Percentiles rank a stretch among this genome's conserved stretches.
Conservation (phyloP, 2,329 filamentous ascomycete genomes). For the Cladosporium sp. region DNA sequence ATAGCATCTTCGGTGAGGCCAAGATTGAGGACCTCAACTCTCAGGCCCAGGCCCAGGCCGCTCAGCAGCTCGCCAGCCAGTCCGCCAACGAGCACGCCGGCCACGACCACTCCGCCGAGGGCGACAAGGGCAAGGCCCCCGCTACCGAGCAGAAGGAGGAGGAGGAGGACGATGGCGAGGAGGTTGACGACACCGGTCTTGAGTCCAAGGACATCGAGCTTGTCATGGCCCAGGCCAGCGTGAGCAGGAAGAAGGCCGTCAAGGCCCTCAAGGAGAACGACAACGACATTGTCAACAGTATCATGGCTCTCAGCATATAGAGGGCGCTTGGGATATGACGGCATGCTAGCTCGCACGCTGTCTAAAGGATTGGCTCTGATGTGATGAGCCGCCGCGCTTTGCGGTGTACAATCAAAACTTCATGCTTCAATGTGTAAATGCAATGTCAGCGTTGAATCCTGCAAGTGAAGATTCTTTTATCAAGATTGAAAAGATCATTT, state of each 20-base stretch:
- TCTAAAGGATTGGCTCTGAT: slow-evolving; percentile 8
- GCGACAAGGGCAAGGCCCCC: slow-evolving; percentile 70
- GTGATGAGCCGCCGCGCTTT: slow-evolving; percentile 6
- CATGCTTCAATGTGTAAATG: slow-evolving; percentile 12
- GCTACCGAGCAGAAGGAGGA: slow-evolving; percentile 57
- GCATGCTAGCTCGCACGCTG: slow-evolving; percentile 7
- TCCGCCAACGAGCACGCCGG: slow-evolving; percentile 65
- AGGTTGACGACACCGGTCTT: slow-evolving; percentile 89
- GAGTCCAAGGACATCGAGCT: slow-evolving; percentile 99
- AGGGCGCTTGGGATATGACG: not conserved
- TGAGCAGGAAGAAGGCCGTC: slow-evolving; percentile 97
- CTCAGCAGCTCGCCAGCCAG: slow-evolving; percentile 84
- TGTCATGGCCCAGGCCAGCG: slow-evolving; percentile 95
- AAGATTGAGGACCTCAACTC: slow-evolving; percentile 99
- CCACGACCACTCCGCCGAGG: slow-evolving; percentile 73
- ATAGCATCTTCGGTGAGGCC: slow-evolving; percentile 97
- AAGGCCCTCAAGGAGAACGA: slow-evolving; percentile 99
- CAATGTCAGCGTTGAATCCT: not conserved
- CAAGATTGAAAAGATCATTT: no score
- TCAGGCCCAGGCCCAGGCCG: slow-evolving; percentile 90
- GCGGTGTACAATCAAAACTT: slow-evolving; percentile 13
- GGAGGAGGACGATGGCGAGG: slow-evolving; percentile 87
- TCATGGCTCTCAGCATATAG: slow-evolving; percentile 80
- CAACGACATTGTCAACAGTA: slow-evolving; percentile 99
- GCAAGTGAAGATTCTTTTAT: no score